Base-by-base conservation (phyloP, 306 rosid species). In the Acmispon strigosus region DNA sequence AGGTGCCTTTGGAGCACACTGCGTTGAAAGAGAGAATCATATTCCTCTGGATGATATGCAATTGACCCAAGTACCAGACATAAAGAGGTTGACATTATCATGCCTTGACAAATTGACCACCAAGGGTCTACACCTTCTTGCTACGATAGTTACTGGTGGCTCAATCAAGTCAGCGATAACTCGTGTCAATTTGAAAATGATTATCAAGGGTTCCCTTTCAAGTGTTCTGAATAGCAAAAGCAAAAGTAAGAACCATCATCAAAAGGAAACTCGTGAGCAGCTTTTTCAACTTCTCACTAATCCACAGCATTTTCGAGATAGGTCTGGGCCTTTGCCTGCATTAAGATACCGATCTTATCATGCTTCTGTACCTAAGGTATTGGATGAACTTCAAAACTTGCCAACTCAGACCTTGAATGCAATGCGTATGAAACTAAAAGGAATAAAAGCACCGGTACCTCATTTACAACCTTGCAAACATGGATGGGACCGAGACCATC, bases 391-490 rank as follows among this genome's bases (percentile, higher is more conserved):
- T 37, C 13, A 58, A 62, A 62, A 69, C 49, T 72, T 94, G 51
- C 79, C 96, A 52, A 9, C 17, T 43, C 81, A 84, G 71, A 77
- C 84, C 75, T 76, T 94, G 78, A 14, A 72, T 67, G 91, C 85
- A n/a, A 94, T 91, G 97, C 67, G 68, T 50, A 82, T 79, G 57
- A 91, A 87, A 80, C 95, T 90, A 68, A 78, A 70, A 73, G 85
- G 86, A 39, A 47, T 55, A 56, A 14, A 66, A 76, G 78, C 55
- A 54, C 10, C 59, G 13, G 17, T 55, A 11, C 94, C 92, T 69
- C 84, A 76, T 78, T 79, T 92, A 75, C 80, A 57, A 72, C 78
- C 78, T 6, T n/a, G 4, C 36, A 88, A 57, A 72, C 67, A 58
- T 12, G 90, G 87, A 64, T 81, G 89, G 89, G 13, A 14, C 42